Percentiles rank a stretch among this genome's conserved stretches.
Evolutionary conservation across 2,329 filamentous ascomycete genomes (phyloP).

Genomic region (Fusarium sp.): DNA sequence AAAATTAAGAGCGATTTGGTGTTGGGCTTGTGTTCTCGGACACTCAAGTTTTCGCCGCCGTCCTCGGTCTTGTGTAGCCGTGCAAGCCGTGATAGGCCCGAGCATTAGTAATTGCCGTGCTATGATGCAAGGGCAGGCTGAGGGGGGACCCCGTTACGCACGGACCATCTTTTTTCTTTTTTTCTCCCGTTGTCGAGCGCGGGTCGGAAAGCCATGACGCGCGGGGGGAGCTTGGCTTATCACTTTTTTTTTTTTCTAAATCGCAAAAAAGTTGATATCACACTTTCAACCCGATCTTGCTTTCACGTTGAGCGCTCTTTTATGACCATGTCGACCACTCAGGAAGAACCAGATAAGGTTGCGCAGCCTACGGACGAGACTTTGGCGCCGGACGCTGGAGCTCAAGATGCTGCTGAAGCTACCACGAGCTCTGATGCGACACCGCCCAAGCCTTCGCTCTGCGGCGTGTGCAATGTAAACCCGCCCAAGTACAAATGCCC

Average conservation of each 20-base stretch:
- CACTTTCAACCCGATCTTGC: not conserved
- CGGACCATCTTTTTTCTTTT: constrained; percentile 16
- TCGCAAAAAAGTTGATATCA: not conserved
- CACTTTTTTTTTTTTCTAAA: not conserved
- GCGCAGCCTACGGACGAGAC: constrained; percentile 6
- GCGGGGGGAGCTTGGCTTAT: constrained; percentile 25
- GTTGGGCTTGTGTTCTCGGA: constrained; percentile 21
- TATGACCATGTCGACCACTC: constrained; percentile 28
- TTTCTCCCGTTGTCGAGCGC: constrained; percentile 8
- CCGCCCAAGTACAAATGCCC: constrained; percentile 73
- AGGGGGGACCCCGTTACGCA: constrained; percentile 9
- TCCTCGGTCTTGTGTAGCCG: constrained; percentile 29
- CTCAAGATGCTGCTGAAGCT: not conserved
- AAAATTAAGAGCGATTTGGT: constrained; percentile 13
- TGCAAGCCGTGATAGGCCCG: constrained; percentile 41
- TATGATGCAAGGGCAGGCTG: constrained; percentile 46
- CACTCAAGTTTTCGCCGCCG: constrained; percentile 46
- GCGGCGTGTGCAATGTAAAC: constrained; percentile 64
- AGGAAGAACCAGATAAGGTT: constrained; percentile 6
- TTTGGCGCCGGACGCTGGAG: not conserved
- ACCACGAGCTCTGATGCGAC: constrained; percentile 5
- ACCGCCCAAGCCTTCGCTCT: constrained; percentile 47
- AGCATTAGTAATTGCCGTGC: constrained; percentile 50
- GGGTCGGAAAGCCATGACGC: constrained; percentile 28
- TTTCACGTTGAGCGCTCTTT: not conserved